phyloP scores from a whole-genome alignment of 1,284 basidiomycete genomes.

The Leccinum idahoense region DNA sequence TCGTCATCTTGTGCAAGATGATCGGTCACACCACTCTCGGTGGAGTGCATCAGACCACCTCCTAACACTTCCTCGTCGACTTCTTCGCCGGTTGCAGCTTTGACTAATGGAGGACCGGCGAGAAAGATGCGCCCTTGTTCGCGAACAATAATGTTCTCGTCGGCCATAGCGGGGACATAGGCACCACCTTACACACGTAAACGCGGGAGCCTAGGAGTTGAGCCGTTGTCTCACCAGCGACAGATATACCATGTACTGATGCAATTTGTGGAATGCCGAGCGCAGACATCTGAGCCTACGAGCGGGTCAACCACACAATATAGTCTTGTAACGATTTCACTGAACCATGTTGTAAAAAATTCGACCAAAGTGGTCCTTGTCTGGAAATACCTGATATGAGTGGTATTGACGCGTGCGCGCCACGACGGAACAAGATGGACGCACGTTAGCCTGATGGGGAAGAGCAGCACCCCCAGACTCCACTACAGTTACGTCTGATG shows the following conservation, averaged over 20 bases:
- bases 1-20: constrained; percentile 86
- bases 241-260: constrained; percentile 91
- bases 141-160: constrained; percentile 91
- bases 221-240: constrained; percentile 55
- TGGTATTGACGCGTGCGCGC: constrained; percentile 10
- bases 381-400: constrained; percentile 60
- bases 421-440: neutral
- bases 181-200: constrained; percentile 57
- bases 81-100: constrained; percentile 91
- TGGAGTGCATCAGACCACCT: constrained; percentile 91
- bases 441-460: constrained; percentile 86
- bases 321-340: constrained; percentile 5
- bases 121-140: constrained; percentile 94
- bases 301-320: constrained; percentile 9
- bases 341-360: constrained; percentile 96
- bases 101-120: constrained; percentile 93
- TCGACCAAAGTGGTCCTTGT: constrained; percentile 90
- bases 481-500: constrained; percentile 41
- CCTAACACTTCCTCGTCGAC: constrained; percentile 92
- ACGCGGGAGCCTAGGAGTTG: constrained; percentile 5
- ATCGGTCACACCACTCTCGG: constrained; percentile 91
- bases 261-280: constrained; percentile 89
- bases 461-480: constrained; percentile 93
- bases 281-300: constrained; percentile 84
- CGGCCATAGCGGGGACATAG: constrained; percentile 95